Conservation (phyloP, 805 yeast genomes). For the Monosporozyma aerobia region DNA sequence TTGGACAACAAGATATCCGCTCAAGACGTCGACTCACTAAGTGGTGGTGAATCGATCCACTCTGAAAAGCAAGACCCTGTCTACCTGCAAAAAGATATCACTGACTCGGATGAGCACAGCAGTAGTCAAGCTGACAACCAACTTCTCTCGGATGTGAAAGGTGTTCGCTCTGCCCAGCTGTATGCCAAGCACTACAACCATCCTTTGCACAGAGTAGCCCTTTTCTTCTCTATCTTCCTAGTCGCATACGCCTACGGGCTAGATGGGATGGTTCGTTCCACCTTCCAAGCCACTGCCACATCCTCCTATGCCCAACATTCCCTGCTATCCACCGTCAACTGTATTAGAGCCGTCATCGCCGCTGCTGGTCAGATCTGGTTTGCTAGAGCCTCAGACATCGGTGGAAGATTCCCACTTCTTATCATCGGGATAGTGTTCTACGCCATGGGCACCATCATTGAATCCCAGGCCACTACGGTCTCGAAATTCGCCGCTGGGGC, state of each 20-base stretch:
- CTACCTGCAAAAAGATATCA: neutral
- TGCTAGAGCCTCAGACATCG: conserved; percentile 47
- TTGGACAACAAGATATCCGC: neutral
- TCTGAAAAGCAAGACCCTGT: neutral
- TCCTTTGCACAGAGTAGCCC: conserved; percentile 36
- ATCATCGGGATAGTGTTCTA: conserved; percentile 40
- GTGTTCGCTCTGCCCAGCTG: conserved; percentile 49
- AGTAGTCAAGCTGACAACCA: neutral
- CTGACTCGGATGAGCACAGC: neutral
- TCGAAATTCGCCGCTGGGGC: conserved; percentile 50
- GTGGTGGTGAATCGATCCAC: neutral
- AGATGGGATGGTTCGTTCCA: conserved; percentile 41
- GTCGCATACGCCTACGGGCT: conserved; percentile 48
- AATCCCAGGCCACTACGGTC: conserved; percentile 45
- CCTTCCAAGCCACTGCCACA: conserved; percentile 43
- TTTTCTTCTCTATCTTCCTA: conserved; percentile 39
- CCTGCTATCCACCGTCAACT: conserved; percentile 41
- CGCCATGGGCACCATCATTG: conserved; percentile 47
- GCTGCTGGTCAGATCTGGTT: conserved; percentile 50
- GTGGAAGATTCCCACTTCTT: conserved; percentile 45
- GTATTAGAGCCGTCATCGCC: conserved; percentile 43
- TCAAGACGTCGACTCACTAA: neutral
- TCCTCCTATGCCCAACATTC: conserved; percentile 41
- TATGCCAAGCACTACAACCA: conserved; percentile 49
- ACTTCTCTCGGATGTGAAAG: conserved; percentile 20